These are phyloP conservation scores for Verbascum thapsus DNA, from an alignment of 257 asterid species.

Conservation along the genomic window DNA sequence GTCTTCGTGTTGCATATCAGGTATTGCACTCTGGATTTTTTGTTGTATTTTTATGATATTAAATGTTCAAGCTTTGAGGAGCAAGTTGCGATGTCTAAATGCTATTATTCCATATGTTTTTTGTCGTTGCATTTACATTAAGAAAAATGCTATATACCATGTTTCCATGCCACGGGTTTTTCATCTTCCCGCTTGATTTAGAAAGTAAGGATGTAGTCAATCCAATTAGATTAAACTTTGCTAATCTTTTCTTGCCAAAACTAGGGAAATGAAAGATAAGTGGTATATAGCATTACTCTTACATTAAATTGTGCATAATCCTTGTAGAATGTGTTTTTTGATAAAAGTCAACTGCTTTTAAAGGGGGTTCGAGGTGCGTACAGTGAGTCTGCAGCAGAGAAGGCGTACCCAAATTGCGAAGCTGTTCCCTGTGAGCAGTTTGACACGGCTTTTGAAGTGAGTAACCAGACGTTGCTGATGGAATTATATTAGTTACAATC, in stretches of 20 bases:
- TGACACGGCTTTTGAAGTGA: constrained; percentile 91
- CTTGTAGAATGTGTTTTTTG: constrained; percentile 14
- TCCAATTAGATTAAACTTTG: too few species aligned
- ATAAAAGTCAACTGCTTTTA: constrained; percentile 19
- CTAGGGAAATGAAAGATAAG: too few species aligned
- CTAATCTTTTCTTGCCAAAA: too few species aligned
- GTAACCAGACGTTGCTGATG: constrained; percentile 21
- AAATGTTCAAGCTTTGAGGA: constrained; percentile 18
- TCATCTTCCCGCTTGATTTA: too few species aligned
- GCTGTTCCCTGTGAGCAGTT: constrained; percentile 98
- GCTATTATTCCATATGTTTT: constrained; percentile 29
- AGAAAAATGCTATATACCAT: too few species aligned
- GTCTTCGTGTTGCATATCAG: constrained; percentile 98
- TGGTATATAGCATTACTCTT: too few species aligned
- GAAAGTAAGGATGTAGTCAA: too few species aligned
- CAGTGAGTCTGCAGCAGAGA: constrained; percentile 95
- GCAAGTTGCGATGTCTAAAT: neutral
- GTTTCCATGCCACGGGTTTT: too few species aligned
- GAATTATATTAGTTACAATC: neutral
- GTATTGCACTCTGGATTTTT: constrained; percentile 34
- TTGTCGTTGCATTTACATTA: constrained; percentile 12
- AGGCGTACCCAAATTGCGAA: constrained; percentile 98
- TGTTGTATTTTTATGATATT: neutral
- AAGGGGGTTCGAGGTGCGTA: constrained; percentile 96
- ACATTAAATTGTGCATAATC: constrained; percentile 2